These are phyloP conservation scores for Thelonectria rubi DNA, from an alignment of 2,329 filamentous ascomycete genomes.

Conservation along the genomic window DNA sequence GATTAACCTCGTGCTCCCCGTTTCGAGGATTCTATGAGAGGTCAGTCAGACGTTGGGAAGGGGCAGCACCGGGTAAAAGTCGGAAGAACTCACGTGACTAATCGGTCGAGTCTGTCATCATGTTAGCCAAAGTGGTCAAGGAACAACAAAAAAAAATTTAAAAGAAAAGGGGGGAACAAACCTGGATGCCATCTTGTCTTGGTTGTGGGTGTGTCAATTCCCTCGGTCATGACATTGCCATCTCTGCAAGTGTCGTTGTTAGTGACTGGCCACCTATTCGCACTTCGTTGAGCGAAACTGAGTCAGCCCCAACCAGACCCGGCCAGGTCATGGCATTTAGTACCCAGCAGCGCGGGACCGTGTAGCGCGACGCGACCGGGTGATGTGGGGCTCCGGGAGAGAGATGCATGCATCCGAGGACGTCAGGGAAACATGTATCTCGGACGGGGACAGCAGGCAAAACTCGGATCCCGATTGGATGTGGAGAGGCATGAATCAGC, in stretches of 20 bases:
- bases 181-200: constrained; percentile 66
- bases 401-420: constrained; percentile 41
- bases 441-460: constrained; percentile 23
- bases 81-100: constrained; percentile 78
- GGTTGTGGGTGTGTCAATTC: constrained; percentile 33
- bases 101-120: constrained; percentile 74
- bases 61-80: neutral
- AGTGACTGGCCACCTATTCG: constrained; percentile 25
- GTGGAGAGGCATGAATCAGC: constrained; percentile 10
- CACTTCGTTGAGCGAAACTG: constrained; percentile 17
- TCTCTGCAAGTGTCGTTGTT: constrained; percentile 26
- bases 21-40: constrained; percentile 82
- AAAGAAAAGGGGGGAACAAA: constrained; percentile 41
- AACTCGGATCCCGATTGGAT: constrained; percentile 22
- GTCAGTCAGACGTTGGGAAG: constrained; percentile 27
- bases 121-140: constrained; percentile 25
- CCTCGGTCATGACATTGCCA: constrained; percentile 43
- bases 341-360: constrained; percentile 38
- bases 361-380: constrained; percentile 43
- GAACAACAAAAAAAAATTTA: constrained; percentile 5
- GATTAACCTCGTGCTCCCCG: constrained; percentile 94
- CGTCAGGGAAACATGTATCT: constrained; percentile 15
- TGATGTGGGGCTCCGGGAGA: constrained; percentile 37
- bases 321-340: constrained; percentile 26
- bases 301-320: constrained; percentile 14